These are phyloP conservation scores for Cokeromyces recurvatus DNA, from an alignment of 371 early-diverging fungal species.

Conservation along the genomic window DNA sequence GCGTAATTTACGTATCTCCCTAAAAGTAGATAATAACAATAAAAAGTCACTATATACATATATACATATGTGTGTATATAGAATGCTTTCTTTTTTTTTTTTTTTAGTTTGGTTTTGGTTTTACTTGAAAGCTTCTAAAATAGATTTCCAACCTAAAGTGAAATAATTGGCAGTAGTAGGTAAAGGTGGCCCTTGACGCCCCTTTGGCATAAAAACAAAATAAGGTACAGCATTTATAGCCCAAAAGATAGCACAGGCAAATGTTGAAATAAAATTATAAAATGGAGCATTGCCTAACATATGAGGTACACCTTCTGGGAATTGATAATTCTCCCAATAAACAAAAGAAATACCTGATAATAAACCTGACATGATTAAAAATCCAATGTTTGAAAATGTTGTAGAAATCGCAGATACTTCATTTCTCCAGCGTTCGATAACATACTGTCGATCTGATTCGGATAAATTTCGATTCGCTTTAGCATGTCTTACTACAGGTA, in stretches of 20 bases:
- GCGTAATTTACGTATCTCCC: slow-evolving; percentile 36
- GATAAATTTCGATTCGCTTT: slow-evolving; percentile 19
- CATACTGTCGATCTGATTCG: slow-evolving; percentile 13
- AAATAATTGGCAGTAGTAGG: slow-evolving; percentile 24
- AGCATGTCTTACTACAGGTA: slow-evolving; percentile 38
- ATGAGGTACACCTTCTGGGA: slow-evolving; percentile 12
- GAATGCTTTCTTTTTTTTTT: no score
- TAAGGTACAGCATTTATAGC: slow-evolving; percentile 34
- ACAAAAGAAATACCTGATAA: slow-evolving; percentile 35
- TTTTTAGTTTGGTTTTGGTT: no score
- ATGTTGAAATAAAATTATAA: slow-evolving; percentile 37
- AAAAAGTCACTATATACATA: not conserved
- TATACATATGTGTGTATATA: not conserved
- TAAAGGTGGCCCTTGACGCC: slow-evolving; percentile 27
- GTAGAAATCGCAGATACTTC: slow-evolving; percentile 42
- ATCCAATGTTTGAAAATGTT: slow-evolving; percentile 38
- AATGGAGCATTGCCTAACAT: slow-evolving; percentile 38
- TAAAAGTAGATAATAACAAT: not conserved
- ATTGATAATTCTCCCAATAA: slow-evolving; percentile 26
- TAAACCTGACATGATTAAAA: slow-evolving; percentile 24
- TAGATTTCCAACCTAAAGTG: slow-evolving; percentile 35
- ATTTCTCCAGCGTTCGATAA: slow-evolving; percentile 39
- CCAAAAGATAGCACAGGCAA: slow-evolving; percentile 35
- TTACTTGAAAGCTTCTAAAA: slow-evolving; percentile 6
- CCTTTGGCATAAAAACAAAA: slow-evolving; percentile 25